Base-by-base conservation (phyloP, 2,329 filamentous ascomycete genomes). In the Basipetospora chlamydospora region DNA sequence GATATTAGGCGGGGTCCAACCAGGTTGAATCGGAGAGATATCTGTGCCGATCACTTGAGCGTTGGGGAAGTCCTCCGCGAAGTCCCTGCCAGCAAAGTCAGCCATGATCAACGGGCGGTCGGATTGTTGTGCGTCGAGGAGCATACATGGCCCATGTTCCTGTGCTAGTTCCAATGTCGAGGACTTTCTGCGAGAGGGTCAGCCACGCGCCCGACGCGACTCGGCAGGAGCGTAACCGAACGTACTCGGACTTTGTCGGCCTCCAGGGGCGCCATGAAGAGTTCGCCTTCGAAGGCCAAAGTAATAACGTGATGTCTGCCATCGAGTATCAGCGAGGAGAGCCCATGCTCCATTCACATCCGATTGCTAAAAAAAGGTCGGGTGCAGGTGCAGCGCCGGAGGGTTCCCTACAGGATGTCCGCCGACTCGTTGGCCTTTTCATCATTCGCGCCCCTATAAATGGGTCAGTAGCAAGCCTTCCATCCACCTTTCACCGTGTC, bases 11-110 rank as follows among this genome's bases (percentile, higher is more conserved):
- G 56, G 53, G 1, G 76, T 63, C 55, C 67, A 67, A 23, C 52
- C 53, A 1, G 70, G 68, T 46, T 74, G 70, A 7, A 72, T 69
- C 1, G 70, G 67, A 7, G 64, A 69, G 12, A 74, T 60, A 45
- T 75, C 70, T 2, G 66, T 69, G 22, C 70, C 70, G 22, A 61
- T 57, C 2, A 53, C 63, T 50, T 48, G 56, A 35, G 49, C 61
- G 40, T 56, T 45, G 8, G 66, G 64, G 30, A 61, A 63, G 3
- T 59, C 41, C 37, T 67, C 49, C 43, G 58, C 51, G 35, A 58
- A 51, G 41, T 73, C 71, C 35, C 75, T 74, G 1, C 23, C 68
- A 50, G 17, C 35, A 40, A 39, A 15, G 35, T n/a, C 20, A 28
- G 29, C 3, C 28, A 44, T 6, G 13, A 8, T 12, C 23, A 18